phyloP scores from a whole-genome alignment of 2,329 filamentous ascomycete genomes.

The Aspergillus tubingensis region DNA sequence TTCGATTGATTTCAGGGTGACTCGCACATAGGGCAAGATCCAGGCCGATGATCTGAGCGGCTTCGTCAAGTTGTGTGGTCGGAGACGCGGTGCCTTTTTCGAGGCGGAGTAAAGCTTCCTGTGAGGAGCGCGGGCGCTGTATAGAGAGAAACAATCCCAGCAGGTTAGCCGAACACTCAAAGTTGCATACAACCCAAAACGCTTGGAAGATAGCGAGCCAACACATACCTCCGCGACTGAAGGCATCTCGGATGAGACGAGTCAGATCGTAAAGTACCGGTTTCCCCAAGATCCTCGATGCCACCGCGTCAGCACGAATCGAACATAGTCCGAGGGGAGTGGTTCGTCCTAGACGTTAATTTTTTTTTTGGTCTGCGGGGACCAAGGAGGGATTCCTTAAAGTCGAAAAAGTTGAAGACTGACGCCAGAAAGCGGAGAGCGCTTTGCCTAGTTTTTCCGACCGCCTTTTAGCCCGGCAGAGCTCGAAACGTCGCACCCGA shows the following conservation, averaged over 20 bases:
- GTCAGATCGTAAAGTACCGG: conserved; percentile 3
- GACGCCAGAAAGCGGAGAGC: conserved; percentile 16
- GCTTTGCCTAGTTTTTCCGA: conserved; percentile 39
- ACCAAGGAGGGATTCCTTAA: conserved; percentile 1
- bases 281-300: neutral
- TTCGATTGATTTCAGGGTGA: conserved; percentile 32
- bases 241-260: conserved; percentile 35
- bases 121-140: conserved; percentile 43
- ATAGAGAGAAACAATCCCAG: conserved; percentile 9
- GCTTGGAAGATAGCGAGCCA: conserved; percentile 1
- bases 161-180: conserved; percentile 5
- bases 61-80: conserved; percentile 43
- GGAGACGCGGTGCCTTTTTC: conserved; percentile 47
- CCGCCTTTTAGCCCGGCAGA: conserved; percentile 37
- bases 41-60: conserved; percentile 46
- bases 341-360: neutral
- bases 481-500: conserved; percentile 26
- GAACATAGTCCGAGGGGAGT: conserved; percentile 1
- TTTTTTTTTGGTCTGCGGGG: neutral
- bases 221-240: conserved; percentile 39
- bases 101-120: conserved; percentile 48
- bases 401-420: conserved; percentile 21
- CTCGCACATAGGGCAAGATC: conserved; percentile 38
- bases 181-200: neutral
- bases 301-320: conserved; percentile 6